Conservation (phyloP, 106 monocot genomes). For the Triglochin maritima region DNA sequence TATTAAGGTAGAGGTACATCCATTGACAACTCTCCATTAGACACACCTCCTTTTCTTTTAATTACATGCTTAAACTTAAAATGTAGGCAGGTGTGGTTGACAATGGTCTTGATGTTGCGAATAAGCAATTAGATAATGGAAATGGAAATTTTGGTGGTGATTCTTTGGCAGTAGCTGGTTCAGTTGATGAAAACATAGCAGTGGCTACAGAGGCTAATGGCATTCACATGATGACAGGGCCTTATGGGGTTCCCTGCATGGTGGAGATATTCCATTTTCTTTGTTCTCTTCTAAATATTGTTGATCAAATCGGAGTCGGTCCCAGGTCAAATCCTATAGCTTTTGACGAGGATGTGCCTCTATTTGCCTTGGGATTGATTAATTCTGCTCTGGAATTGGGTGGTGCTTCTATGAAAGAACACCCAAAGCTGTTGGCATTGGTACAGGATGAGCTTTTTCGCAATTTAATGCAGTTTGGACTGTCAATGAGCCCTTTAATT, state of each 20-base stretch:
- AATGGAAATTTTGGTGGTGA: slow-evolving; percentile 26
- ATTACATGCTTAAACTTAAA: not conserved
- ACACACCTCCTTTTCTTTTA: not conserved
- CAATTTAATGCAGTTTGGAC: slow-evolving; percentile 84
- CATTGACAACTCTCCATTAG: not conserved
- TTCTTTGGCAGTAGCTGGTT: slow-evolving; percentile 4
- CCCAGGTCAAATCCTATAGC: slow-evolving; percentile 54
- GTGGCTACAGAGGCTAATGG: slow-evolving; percentile 23
- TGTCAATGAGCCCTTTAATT: slow-evolving; percentile 84
- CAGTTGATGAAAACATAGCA: slow-evolving; percentile 17
- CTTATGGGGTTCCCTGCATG: slow-evolving; percentile 75
- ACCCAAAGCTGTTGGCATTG: slow-evolving; percentile 57
- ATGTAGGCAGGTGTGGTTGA: slow-evolving; percentile 45
- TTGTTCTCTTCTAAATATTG: slow-evolving; percentile 71
- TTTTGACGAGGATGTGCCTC: slow-evolving; percentile 86
- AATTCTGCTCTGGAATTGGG: slow-evolving; percentile 80
- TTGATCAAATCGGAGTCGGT: slow-evolving; percentile 58
- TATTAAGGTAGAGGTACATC: slow-evolving; percentile 33
- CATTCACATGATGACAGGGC: slow-evolving; percentile 27
- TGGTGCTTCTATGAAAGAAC: slow-evolving; percentile 45
- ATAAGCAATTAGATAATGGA: slow-evolving; percentile 51
- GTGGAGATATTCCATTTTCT: slow-evolving; percentile 86
- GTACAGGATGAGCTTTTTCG: slow-evolving; percentile 80
- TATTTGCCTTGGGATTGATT: slow-evolving; percentile 88
- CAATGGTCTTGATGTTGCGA: slow-evolving; percentile 45